phyloP scores from a whole-genome alignment of 441 rosid species.

The Populus hybrid region DNA sequence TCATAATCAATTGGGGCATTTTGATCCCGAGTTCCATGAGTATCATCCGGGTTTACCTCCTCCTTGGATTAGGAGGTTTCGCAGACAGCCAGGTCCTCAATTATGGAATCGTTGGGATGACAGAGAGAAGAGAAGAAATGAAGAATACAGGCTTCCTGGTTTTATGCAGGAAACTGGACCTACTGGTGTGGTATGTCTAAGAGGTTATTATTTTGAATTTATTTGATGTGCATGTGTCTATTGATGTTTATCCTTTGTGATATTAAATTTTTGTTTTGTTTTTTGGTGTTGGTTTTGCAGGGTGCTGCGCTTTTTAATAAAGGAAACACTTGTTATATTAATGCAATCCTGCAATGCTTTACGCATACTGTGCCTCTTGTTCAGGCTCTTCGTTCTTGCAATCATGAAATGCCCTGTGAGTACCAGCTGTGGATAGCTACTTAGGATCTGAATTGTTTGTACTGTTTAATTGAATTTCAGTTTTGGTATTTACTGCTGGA shows the following conservation, averaged over 20 bases:
- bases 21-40: background rate
- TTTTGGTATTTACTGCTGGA: conserved; percentile 3
- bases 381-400: conserved; percentile 40
- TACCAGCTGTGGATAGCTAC: background rate
- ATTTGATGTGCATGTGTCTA: background rate
- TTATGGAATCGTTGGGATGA: background rate
- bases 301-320: conserved; percentile 79
- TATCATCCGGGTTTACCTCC: background rate
- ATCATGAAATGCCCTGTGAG: conserved; percentile 42
- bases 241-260: background rate
- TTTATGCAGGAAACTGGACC: conserved; percentile 19
- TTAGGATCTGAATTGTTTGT: background rate
- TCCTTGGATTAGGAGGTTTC: background rate
- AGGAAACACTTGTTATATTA: conserved; percentile 85
- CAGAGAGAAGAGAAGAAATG: background rate
- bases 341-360: conserved; percentile 80
- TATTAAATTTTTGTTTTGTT: background rate
- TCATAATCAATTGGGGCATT: background rate
- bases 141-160: background rate
- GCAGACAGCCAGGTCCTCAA: background rate
- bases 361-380: conserved; percentile 81
- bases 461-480: background rate
- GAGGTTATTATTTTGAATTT: background rate
- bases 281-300: conserved; percentile 32
- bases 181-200: conserved; percentile 45